Evolutionary conservation across 805 yeast species (phyloP).

Genomic region (Phaffomyces opuntiae): DNA sequence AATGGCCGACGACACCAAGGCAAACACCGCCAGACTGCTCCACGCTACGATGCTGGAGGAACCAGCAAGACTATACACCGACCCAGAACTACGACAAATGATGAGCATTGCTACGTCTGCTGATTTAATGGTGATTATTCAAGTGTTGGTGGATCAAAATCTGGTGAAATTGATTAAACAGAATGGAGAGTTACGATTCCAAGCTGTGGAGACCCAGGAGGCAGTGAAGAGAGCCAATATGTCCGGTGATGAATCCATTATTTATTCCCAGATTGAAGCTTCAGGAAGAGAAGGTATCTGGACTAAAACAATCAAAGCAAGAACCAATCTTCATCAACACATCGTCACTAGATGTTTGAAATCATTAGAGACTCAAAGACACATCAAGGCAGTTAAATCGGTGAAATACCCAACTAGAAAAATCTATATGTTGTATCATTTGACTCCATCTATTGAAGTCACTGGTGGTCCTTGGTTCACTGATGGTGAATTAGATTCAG

Average conservation of each 20-base stretch:
- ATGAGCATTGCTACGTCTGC: constrained; percentile 33
- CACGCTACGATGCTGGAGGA: constrained; percentile 58
- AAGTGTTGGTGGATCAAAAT: constrained; percentile 48
- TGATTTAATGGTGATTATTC: constrained; percentile 42
- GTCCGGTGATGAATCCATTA: constrained; percentile 84
- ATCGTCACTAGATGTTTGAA: constrained; percentile 82
- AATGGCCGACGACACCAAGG: constrained; percentile 12
- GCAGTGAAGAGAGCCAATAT: constrained; percentile 72
- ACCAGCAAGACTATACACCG: constrained; percentile 49
- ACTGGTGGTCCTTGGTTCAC: constrained; percentile 99
- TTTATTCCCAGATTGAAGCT: constrained; percentile 86
- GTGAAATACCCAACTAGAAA: constrained; percentile 93
- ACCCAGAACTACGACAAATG: constrained; percentile 56
- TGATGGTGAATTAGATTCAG: constrained; percentile 89
- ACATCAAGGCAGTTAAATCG: constrained; percentile 82
- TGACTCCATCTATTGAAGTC: constrained; percentile 91
- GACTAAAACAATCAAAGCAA: constrained; percentile 86
- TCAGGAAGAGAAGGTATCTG: constrained; percentile 94
- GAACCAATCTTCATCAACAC: constrained; percentile 85
- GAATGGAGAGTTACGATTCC: constrained; percentile 64
- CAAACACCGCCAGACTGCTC: constrained; percentile 45
- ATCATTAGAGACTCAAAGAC: constrained; percentile 68
- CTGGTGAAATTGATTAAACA: constrained; percentile 63
- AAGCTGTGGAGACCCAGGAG: constrained; percentile 64
- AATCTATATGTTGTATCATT: constrained; percentile 88